Evolutionary conservation across 768 basidiomycete genomes (phyloP).

Genomic region (Porphyrellus cyaneotinctus): DNA sequence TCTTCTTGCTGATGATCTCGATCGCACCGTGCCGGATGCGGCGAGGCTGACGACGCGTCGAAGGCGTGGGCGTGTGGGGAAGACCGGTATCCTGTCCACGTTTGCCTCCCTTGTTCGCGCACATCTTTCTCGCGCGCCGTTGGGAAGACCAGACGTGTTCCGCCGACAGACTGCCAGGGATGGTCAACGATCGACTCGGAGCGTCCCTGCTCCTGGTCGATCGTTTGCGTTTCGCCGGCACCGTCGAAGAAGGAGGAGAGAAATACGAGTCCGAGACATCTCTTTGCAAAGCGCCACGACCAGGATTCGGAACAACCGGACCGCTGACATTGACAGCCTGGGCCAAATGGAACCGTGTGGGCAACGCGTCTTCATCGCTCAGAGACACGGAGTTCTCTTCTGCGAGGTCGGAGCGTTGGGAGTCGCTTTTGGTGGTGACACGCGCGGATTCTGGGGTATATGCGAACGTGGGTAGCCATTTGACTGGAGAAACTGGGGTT

Average conservation of each 20-base stretch:
- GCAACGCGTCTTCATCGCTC: conserved; percentile 1
- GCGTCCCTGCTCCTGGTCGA: not conserved
- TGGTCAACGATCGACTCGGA: not conserved
- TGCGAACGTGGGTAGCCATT: conserved; percentile 13
- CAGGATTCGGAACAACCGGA: no score
- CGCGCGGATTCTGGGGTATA: conserved; percentile 12
- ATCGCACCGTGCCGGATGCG: conserved; percentile 18
- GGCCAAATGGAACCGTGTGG: conserved; percentile 10
- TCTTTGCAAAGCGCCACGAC: no score
- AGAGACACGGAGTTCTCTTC: not conserved
- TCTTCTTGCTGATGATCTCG: conserved; percentile 13
- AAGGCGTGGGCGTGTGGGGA: not conserved
- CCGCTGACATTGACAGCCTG: no score
- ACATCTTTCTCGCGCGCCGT: no score
- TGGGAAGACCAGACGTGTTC: no score
- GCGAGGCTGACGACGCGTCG: not conserved
- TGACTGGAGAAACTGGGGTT: not conserved
- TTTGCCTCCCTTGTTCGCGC: no score
- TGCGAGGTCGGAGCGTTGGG: not conserved
- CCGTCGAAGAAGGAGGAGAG: not conserved
- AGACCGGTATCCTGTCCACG: not conserved
- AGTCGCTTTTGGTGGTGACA: not conserved
- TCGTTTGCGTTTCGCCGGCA: conserved; percentile 3
- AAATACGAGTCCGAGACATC: not conserved
- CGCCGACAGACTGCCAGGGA: no score